These are phyloP conservation scores for Garcileccinum viscosum DNA, from an alignment of 1,284 basidiomycete species.

Conservation along the genomic window DNA sequence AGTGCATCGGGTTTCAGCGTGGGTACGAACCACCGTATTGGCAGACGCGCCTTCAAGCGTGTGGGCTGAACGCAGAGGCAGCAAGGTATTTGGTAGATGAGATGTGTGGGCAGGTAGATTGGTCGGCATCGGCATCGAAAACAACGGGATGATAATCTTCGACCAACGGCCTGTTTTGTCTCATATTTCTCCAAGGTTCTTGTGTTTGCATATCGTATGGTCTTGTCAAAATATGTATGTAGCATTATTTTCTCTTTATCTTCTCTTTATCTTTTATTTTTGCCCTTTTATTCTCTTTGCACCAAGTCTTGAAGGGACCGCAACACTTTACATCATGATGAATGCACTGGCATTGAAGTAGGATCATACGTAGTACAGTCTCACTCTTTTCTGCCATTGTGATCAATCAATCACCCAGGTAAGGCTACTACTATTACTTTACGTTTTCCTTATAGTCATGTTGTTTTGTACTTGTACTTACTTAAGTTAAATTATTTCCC, in stretches of 20 bases:
- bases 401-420: too few species aligned
- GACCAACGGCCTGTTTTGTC: neutral
- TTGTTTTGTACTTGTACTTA: too few species aligned
- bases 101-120: constrained; percentile 38
- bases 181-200: neutral
- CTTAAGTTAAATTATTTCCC: too few species aligned
- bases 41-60: constrained; percentile 31
- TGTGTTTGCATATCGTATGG: neutral
- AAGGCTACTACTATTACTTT: too few species aligned
- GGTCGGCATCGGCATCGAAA: constrained; percentile 16
- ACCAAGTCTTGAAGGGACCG: neutral
- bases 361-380: neutral
- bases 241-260: constrained; percentile 4
- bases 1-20: constrained; percentile 28
- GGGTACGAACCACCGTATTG: constrained; percentile 40
- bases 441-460: too few species aligned
- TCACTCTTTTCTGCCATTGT: neutral
- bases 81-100: constrained; percentile 29
- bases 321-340: neutral
- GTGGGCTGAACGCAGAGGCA: constrained; percentile 25
- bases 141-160: constrained; percentile 4
- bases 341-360: too few species aligned
- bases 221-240: constrained; percentile 9
- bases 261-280: too few species aligned
- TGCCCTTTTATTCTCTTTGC: neutral